These are phyloP conservation scores for Bothriochloa decipiens DNA, from an alignment of 176 grass and related monocot genomes.

Conservation along the genomic window DNA sequence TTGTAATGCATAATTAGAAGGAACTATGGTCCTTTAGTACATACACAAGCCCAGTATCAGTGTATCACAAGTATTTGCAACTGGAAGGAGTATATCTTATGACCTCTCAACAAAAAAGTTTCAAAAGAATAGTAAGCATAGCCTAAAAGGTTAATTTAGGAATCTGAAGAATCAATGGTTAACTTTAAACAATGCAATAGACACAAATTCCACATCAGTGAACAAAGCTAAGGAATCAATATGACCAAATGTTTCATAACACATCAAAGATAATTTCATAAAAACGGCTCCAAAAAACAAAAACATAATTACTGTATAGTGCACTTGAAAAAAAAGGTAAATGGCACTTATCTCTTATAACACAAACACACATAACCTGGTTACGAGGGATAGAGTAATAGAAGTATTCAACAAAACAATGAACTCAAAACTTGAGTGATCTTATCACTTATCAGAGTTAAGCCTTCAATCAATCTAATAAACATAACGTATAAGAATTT, in stretches of 20 bases:
- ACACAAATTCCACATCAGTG: not conserved
- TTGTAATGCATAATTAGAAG: not conserved
- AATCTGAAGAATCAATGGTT: slow-evolving; percentile 23
- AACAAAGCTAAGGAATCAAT: not conserved
- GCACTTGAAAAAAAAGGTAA: not conserved
- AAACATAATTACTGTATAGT: not conserved
- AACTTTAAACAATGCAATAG: not conserved
- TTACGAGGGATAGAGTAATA: slow-evolving; percentile 14
- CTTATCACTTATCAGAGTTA: not conserved
- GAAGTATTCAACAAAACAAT: not conserved
- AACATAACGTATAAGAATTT: not conserved
- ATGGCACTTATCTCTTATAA: not conserved
- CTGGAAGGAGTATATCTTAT: not conserved
- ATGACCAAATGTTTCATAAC: not conserved
- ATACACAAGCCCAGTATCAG: not conserved
- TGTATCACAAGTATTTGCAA: not conserved
- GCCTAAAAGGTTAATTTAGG: slow-evolving; percentile 21
- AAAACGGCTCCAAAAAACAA: not conserved
- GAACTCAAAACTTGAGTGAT: not conserved
- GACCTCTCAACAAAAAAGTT: not conserved
- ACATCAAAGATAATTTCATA: slow-evolving; percentile 1
- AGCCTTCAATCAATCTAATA: not conserved
- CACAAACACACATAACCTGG: not conserved
- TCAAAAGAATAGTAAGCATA: slow-evolving; percentile 18
- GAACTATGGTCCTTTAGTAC: not conserved